These are phyloP conservation scores for Phallus indusiatus DNA, from an alignment of 768 basidiomycete genomes.

Conservation along the genomic window DNA sequence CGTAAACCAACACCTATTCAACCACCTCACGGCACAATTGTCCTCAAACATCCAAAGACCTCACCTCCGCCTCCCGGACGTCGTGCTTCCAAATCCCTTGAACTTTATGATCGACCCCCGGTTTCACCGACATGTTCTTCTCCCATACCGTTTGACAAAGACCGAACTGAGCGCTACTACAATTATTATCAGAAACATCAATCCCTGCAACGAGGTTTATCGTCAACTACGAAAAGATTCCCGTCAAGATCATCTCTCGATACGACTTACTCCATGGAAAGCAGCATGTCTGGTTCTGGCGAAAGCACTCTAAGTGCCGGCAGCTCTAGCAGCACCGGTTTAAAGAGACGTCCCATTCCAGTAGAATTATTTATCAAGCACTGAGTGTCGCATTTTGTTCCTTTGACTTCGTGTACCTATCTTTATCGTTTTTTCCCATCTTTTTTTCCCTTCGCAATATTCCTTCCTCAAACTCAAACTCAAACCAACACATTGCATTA, in stretches of 20 bases:
- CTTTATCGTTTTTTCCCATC: neutral
- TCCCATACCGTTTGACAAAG: no score
- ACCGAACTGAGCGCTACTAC: neutral
- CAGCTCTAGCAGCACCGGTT: neutral
- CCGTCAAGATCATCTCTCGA: slow-evolving; percentile 3
- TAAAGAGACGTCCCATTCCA: slow-evolving; percentile 5
- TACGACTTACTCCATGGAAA: neutral
- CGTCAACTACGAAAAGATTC: neutral
- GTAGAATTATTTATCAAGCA: slow-evolving; percentile 3
- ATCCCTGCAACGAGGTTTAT: neutral
- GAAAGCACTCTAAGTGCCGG: neutral
- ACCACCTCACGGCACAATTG: neutral
- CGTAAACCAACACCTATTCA: neutral
- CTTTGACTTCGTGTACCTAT: neutral
- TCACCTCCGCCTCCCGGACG: neutral
- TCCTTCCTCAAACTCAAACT: no score
- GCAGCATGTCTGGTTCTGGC: neutral
- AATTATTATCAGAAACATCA: neutral
- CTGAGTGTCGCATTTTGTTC: neutral
- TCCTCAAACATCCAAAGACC: neutral
- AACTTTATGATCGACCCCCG: neutral
- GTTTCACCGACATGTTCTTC: neutral
- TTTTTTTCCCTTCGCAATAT: neutral
- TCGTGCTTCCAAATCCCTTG: neutral
- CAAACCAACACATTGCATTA: no score